Evolutionary conservation across 352 stramenopile genomes (phyloP), one percentile per base, ranked within the genome.

Genomic region (Pilasporangium apinafurcum): DNA sequence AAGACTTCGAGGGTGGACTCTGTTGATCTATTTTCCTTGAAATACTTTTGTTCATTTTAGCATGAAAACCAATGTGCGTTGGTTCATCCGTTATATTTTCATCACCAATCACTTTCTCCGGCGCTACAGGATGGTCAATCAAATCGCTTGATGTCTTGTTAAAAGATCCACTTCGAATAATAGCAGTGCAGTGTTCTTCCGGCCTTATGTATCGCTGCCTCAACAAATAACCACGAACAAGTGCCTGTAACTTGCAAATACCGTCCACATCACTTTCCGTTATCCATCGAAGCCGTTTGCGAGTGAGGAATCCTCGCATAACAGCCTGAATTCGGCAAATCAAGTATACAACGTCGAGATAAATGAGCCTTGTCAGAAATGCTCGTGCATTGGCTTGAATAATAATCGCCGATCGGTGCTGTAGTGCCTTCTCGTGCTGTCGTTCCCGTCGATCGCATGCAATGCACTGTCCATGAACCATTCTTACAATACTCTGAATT

Each of bases 291-390:
- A 85, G 46, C 0, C 78, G 62, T 32, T 63, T 68, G 7, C 80
- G 72, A 5, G 82, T 63, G 18, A 91, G 56, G 36, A 64, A 83
- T 4, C 76, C 78, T 8, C 81, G 76, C n/a, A 72, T 73, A 1
- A 62, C 59, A 1, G 76, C 76, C 48, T 91, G 81, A 27, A 93
- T 87, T 9, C 79, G 75, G n/a, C 68, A 78, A 31, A 91, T 70
- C 31, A 86, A 54, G 41, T 86, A 86, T n/a, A 90, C 51, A 8
- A 91, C 70, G 38, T 91, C 76, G 27, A 89, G 56, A 41, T 87
- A 93, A 30, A 87, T 86, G n/a, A 86, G 53, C 7, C 78, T 67
- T 8, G 76, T 86, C 44, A 88, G 62, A 33, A 75, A 83, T 12
- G 52, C 54, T 7, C 71, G 69, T 4, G 44, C 53, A 21, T 70